Base-by-base conservation (phyloP, 2,329 filamentous ascomycete species). In the Phaeosphaeriaceae sp. region DNA sequence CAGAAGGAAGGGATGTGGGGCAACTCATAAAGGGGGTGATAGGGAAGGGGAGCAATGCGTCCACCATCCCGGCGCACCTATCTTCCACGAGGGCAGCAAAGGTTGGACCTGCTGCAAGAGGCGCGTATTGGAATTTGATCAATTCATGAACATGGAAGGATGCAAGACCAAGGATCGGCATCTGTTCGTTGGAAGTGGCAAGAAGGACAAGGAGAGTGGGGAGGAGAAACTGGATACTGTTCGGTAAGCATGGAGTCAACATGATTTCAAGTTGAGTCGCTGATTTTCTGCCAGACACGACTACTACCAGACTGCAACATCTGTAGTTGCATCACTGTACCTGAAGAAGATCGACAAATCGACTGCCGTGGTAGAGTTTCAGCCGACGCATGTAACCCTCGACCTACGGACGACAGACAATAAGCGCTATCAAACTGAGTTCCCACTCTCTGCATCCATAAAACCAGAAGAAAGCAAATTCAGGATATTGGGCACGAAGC, bases 61-160 rank as follows among this genome's bases (percentile, higher is more conserved):
- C 38, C 87, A 96, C 68, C 94, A 99, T 75, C 92, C 94, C 0
- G 94, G 94, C 4, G 85, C 83, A 17, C 90, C 94, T 18, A 87
- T 99, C 60, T 99, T 99, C 77, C 94, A 99, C 73, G 94, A 99
- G 78, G 94, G 94, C 29, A 96, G 90, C 45, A 99, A 99, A 79
- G 94, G 94, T 1, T 99, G 94, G 82, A 92, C 87, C 51, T 99
- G 94, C 80, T 99, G 94, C 78, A 97, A 97, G 83, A 82, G 91
- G 64, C 84, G 92, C 30, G 94, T 99, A 49, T 78, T 99, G 50
- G 94, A 99, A 71, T 99, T 99, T 74, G 92, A 99, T 72, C 88
- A 97, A 74, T 99, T 99, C 76, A 87, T 99, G 87, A 94, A 90
- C 75, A 93, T 99, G 51, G 86, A 89, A 63, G 94, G 94, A 1